phyloP scores from a whole-genome alignment of 2,329 filamentous ascomycete species.

The Xylaria polymorpha region DNA sequence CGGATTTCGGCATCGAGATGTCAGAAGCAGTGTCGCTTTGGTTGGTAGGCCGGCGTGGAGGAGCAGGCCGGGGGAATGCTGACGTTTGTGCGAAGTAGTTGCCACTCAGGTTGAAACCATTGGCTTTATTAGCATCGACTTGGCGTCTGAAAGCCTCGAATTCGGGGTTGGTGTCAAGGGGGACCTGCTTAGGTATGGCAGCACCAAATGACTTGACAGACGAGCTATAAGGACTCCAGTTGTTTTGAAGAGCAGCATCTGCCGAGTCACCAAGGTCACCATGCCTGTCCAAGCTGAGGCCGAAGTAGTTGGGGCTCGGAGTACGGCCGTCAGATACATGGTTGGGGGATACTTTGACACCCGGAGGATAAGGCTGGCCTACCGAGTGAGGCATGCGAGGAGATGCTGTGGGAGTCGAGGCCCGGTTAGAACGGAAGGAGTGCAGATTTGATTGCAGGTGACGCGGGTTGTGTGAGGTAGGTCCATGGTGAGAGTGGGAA shows the following conservation, averaged over 20 bases:
- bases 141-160: conserved; percentile 83
- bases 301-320: conserved; percentile 88
- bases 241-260: conserved; percentile 69
- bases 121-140: conserved; percentile 71
- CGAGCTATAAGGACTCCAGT: conserved; percentile 79
- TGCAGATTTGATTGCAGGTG: conserved; percentile 57
- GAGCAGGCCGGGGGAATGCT: conserved; percentile 55
- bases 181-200: conserved; percentile 74
- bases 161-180: conserved; percentile 81
- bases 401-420: conserved; percentile 64
- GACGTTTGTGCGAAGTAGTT: conserved; percentile 57
- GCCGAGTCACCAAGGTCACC: conserved; percentile 72
- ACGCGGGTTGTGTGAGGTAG: conserved; percentile 44
- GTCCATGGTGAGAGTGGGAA: conserved; percentile 46
- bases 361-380: conserved; percentile 64
- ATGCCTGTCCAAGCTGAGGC: conserved; percentile 72
- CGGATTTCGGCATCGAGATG: conserved; percentile 40
- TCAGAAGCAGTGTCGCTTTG: conserved; percentile 58
- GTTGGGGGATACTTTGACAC: conserved; percentile 55
- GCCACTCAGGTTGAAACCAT: conserved; percentile 61
- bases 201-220: conserved; percentile 77
- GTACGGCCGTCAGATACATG: conserved; percentile 55
- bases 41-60: conserved; percentile 62
- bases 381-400: conserved; percentile 65
- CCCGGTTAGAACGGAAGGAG: conserved; percentile 54